These are phyloP conservation scores for Blastobotrys niveus DNA, from an alignment of 1,139 yeast genomes.

Conservation along the genomic window DNA sequence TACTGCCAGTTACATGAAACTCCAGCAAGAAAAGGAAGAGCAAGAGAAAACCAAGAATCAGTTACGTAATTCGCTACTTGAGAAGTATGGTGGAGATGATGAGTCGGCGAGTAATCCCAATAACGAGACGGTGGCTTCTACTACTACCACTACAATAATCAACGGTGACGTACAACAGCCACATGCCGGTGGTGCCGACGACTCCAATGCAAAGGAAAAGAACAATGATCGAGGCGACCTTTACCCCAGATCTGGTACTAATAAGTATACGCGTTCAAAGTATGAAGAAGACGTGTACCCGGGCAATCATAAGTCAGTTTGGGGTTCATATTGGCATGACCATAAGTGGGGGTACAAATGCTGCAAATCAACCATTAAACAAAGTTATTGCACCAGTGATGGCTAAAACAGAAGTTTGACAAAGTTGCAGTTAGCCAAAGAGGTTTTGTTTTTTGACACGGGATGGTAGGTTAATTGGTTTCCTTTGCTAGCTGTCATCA, in stretches of 20 bases:
- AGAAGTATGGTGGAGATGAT: slow-evolving; percentile 37
- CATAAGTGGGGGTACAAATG: slow-evolving; percentile 49
- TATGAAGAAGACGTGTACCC: slow-evolving; percentile 40
- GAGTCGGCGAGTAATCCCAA: background rate
- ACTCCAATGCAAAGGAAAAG: background rate
- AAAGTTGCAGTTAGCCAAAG: too few species aligned
- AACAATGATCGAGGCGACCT: background rate
- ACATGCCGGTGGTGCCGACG: background rate
- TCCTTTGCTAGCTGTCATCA: too few species aligned
- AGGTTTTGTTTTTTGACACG: too few species aligned
- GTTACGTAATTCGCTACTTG: slow-evolving; percentile 33
- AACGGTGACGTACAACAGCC: background rate
- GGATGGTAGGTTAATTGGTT: too few species aligned
- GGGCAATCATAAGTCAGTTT: slow-evolving; percentile 41
- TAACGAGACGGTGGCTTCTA: too few species aligned
- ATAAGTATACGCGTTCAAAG: slow-evolving; percentile 22
- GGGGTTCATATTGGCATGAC: slow-evolving; percentile 46
- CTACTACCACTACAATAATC: too few species aligned
- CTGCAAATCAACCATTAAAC: slow-evolving; percentile 38
- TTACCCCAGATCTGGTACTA: background rate
- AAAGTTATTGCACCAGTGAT: slow-evolving; percentile 31
- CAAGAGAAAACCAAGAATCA: slow-evolving; percentile 23
- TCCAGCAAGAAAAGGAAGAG: slow-evolving; percentile 35
- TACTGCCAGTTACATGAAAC: slow-evolving; percentile 47
- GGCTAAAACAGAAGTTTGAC: too few species aligned